Conservation (phyloP, 2,329 filamentous ascomycete species). For the Sporothrix pseudoabietina region DNA sequence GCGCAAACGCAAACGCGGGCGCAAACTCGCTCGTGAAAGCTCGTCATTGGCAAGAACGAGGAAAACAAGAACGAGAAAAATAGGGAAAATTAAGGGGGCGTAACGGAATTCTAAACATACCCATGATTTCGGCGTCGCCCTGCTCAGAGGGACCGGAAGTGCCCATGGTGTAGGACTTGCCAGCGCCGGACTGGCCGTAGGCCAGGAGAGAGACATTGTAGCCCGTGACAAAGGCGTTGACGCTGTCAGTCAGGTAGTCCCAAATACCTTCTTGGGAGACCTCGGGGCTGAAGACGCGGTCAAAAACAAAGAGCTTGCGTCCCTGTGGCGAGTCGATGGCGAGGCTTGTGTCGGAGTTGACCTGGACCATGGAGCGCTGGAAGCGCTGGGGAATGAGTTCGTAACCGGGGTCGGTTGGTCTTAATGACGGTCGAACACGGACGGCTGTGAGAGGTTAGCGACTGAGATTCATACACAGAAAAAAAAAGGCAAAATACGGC, state of each 20-base stretch:
- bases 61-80: background rate
- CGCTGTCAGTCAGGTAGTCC: constrained; percentile 90
- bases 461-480: background rate
- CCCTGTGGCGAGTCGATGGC: constrained; percentile 90
- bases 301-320: constrained; percentile 93
- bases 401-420: constrained; percentile 82
- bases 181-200: constrained; percentile 95
- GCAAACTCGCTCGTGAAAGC: background rate
- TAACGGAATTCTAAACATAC: constrained; percentile 53
- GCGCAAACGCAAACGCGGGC: background rate
- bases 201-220: constrained; percentile 98
- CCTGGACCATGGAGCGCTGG: constrained; percentile 87
- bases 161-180: constrained; percentile 99
- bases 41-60: background rate
- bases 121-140: constrained; percentile 70
- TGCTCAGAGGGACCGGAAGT: constrained; percentile 85
- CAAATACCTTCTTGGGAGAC: constrained; percentile 86
- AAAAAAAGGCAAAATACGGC: constrained; percentile 27
- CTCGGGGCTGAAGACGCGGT: constrained; percentile 86
- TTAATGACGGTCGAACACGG: constrained; percentile 84
- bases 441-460: constrained; percentile 63
- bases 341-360: constrained; percentile 80
- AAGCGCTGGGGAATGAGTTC: constrained; percentile 96
- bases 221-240: constrained; percentile 86
- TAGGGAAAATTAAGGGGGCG: background rate